Conservation (phyloP, 2,329 filamentous ascomycete genomes). For the Claviceps capensis region DNA sequence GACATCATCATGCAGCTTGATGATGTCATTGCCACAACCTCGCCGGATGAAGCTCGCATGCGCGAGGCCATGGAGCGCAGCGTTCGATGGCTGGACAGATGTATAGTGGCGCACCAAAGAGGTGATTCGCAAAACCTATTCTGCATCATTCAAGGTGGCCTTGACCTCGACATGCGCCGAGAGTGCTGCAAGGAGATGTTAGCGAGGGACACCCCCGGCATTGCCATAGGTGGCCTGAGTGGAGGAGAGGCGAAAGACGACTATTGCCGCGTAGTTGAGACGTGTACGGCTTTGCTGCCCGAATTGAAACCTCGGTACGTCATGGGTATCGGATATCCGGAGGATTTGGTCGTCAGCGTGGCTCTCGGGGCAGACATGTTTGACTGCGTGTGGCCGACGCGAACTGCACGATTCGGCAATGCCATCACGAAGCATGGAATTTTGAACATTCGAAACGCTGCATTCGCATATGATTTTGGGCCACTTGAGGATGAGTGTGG, state of each 20-base stretch:
- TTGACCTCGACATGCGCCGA: conserved; percentile 73
- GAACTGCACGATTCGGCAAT: conserved; percentile 92
- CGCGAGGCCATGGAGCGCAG: conserved; percentile 89
- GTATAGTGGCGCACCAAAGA: conserved; percentile 77
- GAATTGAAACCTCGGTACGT: conserved; percentile 94
- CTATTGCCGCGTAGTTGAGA: conserved; percentile 79
- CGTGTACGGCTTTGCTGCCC: conserved; percentile 75
- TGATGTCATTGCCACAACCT: conserved; percentile 93
- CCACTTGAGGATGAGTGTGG: conserved; percentile 73
- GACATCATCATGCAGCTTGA: conserved; percentile 99
- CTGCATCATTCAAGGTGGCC: conserved; percentile 93
- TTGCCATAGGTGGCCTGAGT: conserved; percentile 88
- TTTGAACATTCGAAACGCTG: conserved; percentile 69
- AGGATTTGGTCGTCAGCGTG: conserved; percentile 86
- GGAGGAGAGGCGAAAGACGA: conserved; percentile 90
- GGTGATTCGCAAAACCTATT: conserved; percentile 82
- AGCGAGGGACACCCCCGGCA: conserved; percentile 79
- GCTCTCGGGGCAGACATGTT: conserved; percentile 98
- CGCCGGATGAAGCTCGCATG: conserved; percentile 77
- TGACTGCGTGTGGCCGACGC: conserved; percentile 96
- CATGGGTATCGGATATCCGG: conserved; percentile 96
- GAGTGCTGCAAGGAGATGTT: conserved; percentile 84
- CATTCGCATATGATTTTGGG: conserved; percentile 65
- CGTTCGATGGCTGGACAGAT: conserved; percentile 90
- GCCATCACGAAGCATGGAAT: conserved; percentile 71